Evolutionary conservation across 2,329 filamentous ascomycete species (phyloP), one percentile per base, ranked within the genome.

Genomic region (Xylariaceae sp.): DNA sequence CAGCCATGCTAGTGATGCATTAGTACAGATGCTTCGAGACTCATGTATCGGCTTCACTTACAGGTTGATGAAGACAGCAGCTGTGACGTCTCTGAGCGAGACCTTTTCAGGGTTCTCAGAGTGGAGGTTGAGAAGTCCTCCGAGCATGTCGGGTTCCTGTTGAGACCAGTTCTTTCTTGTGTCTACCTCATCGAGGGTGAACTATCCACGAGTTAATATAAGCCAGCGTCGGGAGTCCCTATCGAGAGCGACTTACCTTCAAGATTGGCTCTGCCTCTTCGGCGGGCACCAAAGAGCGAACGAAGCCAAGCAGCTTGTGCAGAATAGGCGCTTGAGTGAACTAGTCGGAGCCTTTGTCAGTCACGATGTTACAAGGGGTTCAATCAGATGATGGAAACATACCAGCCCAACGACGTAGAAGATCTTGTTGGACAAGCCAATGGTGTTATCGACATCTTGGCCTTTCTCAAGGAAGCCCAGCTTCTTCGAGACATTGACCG

Each of bases 31-130:
- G 37, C 8, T 39, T 2, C 4, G 8, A 11, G 37, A 4, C 8
- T 39, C 37, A 39, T 11, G 11, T 39, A 39, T 11, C 37, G 8
- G 8, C 11, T 39, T 39, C 11, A 53, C 61, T 58, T 17, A 63
- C 58, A 63, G 55, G 45, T 63, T 63, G 15, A 63, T 63, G 9
- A 58, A 61, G n/a, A 58, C 58, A 2, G 61, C 58, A 8, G 56
- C 61, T 3, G 60, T 55, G 1, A 63, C 51, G 6, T 63, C 61
- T 13, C 61, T 17, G 23, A 59, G 15, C 1, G 55, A 61, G 49
- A 63, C 60, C 44, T 61, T 63, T 56, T 63, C 58, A 4, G 61
- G 58, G 1, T 34, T 15, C 2, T 53, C 45, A 13, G 58, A 56
- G 8, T 61, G 58, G 2, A 63, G 35, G 23, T 48, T 49, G n/a